phyloP scores from a whole-genome alignment of 108 stramenopile genomes.

The Nitzschia putrida region DNA sequence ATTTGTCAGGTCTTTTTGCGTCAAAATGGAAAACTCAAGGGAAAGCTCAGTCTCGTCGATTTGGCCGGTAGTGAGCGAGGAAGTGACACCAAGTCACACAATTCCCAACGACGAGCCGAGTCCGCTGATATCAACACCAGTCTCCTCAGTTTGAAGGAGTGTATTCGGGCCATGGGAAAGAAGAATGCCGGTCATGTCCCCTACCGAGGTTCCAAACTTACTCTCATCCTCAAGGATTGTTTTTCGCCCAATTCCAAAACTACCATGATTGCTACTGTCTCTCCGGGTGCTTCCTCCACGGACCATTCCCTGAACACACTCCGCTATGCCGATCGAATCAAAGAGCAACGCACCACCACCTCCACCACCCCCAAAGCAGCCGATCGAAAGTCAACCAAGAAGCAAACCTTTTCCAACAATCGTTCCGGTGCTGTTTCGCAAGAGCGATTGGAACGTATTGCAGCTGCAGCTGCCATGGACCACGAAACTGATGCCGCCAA shows the following conservation, averaged over 20 bases:
- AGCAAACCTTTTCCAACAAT: not conserved
- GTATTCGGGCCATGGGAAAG: constrained; percentile 93
- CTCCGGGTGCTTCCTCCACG: constrained; percentile 87
- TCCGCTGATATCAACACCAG: constrained; percentile 97
- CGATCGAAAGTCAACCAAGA: not conserved
- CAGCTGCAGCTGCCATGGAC: constrained; percentile 11
- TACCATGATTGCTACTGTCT: constrained; percentile 98
- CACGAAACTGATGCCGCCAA: not conserved
- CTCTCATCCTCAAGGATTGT: constrained; percentile 95
- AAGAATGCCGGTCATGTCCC: constrained; percentile 84
- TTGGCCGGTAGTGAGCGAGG: constrained; percentile 97
- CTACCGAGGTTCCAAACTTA: constrained; percentile 98
- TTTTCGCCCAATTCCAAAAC: constrained; percentile 90
- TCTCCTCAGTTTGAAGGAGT: constrained; percentile 95
- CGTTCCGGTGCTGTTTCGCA: not conserved
- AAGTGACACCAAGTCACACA: constrained; percentile 93
- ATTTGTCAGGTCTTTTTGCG: constrained; percentile 95
- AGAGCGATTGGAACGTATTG: constrained; percentile 29
- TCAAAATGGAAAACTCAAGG: constrained; percentile 65
- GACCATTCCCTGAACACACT: constrained; percentile 99
- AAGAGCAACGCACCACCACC: constrained; percentile 75
- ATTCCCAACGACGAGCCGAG: constrained; percentile 91
- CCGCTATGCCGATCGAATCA: constrained; percentile 95
- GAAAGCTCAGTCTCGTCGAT: constrained; percentile 94
- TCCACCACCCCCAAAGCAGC: not conserved